A percentile compares a stretch with the other conserved stretches of the same genome.
Evolutionary conservation across 176 grass and related monocot genomes (phyloP).

Genomic region (Dendrocalamus sinicus): DNA sequence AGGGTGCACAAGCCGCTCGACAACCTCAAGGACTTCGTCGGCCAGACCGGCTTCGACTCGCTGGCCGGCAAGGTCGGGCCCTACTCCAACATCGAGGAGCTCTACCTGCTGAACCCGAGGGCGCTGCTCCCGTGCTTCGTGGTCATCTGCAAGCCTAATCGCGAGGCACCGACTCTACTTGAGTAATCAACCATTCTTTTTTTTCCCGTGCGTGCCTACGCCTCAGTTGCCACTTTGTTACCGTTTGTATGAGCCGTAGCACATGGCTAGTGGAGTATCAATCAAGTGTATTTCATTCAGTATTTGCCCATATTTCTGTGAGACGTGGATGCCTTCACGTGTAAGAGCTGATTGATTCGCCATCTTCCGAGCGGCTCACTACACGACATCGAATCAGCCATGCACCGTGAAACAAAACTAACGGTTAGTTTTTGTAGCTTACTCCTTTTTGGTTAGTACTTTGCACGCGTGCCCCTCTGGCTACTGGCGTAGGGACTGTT

Average conservation of each 20-base stretch:
- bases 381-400: not conserved
- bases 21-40: slow-evolving; percentile 70
- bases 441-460: not conserved
- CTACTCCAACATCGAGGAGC: slow-evolving; percentile 91
- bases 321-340: slow-evolving; percentile 31
- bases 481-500: too few relatives aligned
- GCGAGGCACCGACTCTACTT: not conserved
- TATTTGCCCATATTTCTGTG: slow-evolving; percentile 37
- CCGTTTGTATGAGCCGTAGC: slow-evolving; percentile 31
- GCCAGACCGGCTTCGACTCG: slow-evolving; percentile 85
- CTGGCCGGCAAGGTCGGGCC: slow-evolving; percentile 87
- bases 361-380: not conserved
- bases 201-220: not conserved
- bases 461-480: not conserved
- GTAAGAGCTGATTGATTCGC: not conserved
- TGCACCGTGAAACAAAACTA: not conserved
- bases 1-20: slow-evolving; percentile 89
- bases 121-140: slow-evolving; percentile 93
- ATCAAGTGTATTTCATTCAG: not conserved
- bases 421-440: too few relatives aligned
- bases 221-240: slow-evolving; percentile 26
- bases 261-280: not conserved
- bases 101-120: slow-evolving; percentile 88
- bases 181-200: slow-evolving; percentile 44
- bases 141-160: slow-evolving; percentile 75